Base-by-base conservation (phyloP, 1,139 yeast species). In the Diutina scorzettiae region DNA sequence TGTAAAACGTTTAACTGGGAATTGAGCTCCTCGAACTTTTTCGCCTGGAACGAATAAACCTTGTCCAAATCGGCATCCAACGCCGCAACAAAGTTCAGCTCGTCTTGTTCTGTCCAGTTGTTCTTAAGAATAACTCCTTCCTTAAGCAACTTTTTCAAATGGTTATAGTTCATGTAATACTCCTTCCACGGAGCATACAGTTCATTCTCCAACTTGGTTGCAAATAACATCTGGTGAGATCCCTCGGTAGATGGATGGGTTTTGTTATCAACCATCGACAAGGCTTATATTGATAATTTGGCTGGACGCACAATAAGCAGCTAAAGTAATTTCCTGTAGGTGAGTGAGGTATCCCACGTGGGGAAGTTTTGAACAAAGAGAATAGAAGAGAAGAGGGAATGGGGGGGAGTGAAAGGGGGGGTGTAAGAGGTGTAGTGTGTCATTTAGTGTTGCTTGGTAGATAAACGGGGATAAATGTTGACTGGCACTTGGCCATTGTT, bases 111-210 rank as follows among this genome's bases (percentile, higher is more conserved):
- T 5, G 57, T 52, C 57, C 56, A 56, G 43, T 60, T 64, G 50
- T 66, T 57, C 45, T 66, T 65, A 41, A 69, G 63, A 36, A 81
- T 67, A 4, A 80, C 78, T 39, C 80, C 79, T 56, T 91, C 97
- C 58, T 86, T 86, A 53, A 91, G 70, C 42, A 86, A 70, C 55
- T 78, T 80, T 65, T 89, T 91, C 55, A 91, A 69, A 43, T 69
- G 66, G 52, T 79, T 93, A 59, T 91, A 91, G 55, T 78, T 71
- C 52, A 91, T 73, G 60, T 89, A 91, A 56, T 82, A 76, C 40
- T 77, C 74, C 59, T 75, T 81, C 98, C 98, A 91, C 2, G 96
- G 95, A 43, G 79, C 78, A 59, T 83, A 85, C 37, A 78, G 76
- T 60, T 89, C 96, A 51, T 76, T 78, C 44, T 81, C 81, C 46